A percentile compares a stretch with the other conserved stretches of the same genome.
Evolutionary conservation across 768 basidiomycete species (phyloP).

Genomic region (Mycena albidolilacea): DNA sequence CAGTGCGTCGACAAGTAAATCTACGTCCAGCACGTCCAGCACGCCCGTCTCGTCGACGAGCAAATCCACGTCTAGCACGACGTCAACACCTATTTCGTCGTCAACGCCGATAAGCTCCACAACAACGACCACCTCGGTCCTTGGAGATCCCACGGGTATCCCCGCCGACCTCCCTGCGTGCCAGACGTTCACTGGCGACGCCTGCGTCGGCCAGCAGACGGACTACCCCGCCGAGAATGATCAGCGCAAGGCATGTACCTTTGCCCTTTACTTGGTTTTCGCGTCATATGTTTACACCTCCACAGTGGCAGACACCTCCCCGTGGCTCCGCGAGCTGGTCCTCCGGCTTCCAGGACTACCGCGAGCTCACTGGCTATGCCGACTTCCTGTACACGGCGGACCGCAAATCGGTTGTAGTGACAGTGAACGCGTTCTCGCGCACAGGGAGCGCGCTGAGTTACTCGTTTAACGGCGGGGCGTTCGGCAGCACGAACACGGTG

Average conservation of each 20-base stretch:
- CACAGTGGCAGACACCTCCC: conserved; percentile 25
- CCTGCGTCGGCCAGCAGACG: conserved; percentile 27
- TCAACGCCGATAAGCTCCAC: conserved; percentile 6
- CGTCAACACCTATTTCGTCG: conserved; percentile 5
- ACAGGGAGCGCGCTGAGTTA: no score
- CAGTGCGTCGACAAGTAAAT: background rate
- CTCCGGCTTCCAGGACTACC: conserved; percentile 23
- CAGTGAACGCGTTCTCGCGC: no score
- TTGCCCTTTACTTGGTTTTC: background rate
- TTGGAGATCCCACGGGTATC: conserved; percentile 2
- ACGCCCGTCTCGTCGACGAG: no score
- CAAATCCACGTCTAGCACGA: background rate
- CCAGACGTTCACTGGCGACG: conserved; percentile 26
- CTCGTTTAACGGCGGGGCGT: no score
- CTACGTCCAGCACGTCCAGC: background rate
- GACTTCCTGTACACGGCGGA: no score
- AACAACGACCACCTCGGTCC: conserved; percentile 12
- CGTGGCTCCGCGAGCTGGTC: conserved; percentile 14
- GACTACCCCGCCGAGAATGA: conserved; percentile 29
- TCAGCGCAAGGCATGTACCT: conserved; percentile 17
- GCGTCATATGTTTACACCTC: no score
- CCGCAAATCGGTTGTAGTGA: no score
- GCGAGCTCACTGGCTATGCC: conserved; percentile 23
- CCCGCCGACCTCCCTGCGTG: conserved; percentile 18
- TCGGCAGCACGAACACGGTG: no score